phyloP scores from a whole-genome alignment of 2,329 filamentous ascomycete genomes.

The Westerdykella ornata region DNA sequence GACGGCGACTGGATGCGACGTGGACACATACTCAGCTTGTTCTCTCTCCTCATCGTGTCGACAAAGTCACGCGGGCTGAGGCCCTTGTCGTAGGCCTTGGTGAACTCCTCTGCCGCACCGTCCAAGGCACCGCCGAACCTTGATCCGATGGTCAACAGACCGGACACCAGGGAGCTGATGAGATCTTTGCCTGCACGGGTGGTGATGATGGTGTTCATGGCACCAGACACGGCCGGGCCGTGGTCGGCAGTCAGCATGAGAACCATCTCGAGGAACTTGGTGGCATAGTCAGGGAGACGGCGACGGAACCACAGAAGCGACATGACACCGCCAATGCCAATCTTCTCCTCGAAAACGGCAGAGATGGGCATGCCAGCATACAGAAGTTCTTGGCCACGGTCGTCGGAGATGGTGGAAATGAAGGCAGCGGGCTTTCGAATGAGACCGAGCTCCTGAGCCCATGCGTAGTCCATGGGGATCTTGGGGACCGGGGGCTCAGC shows the following conservation, averaged over 20 bases:
- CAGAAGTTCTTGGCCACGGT: slow-evolving; percentile 97
- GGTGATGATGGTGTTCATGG: slow-evolving; percentile 99
- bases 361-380: slow-evolving; percentile 99
- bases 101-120: slow-evolving; percentile 96
- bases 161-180: slow-evolving; percentile 88
- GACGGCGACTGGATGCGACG: neutral
- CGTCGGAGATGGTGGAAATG: slow-evolving; percentile 99
- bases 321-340: slow-evolving; percentile 99
- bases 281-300: slow-evolving; percentile 89
- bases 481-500: slow-evolving; percentile 91
- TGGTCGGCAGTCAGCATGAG: slow-evolving; percentile 99
- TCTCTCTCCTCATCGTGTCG: slow-evolving; percentile 97
- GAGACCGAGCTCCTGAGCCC: slow-evolving; percentile 98
- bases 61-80: slow-evolving; percentile 98
- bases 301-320: slow-evolving; percentile 99
- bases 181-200: slow-evolving; percentile 98
- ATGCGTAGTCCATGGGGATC: slow-evolving; percentile 99
- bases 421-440: slow-evolving; percentile 99
- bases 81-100: slow-evolving; percentile 95
- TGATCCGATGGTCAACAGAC: slow-evolving; percentile 96
- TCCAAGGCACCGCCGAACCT: slow-evolving; percentile 98
- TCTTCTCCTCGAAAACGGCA: slow-evolving; percentile 98
- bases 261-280: slow-evolving; percentile 99
- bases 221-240: slow-evolving; percentile 96
- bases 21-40: slow-evolving; percentile 78